These are phyloP conservation scores for Claviceps pazoutovae DNA, from an alignment of 2,329 filamentous ascomycete species.

Conservation along the genomic window DNA sequence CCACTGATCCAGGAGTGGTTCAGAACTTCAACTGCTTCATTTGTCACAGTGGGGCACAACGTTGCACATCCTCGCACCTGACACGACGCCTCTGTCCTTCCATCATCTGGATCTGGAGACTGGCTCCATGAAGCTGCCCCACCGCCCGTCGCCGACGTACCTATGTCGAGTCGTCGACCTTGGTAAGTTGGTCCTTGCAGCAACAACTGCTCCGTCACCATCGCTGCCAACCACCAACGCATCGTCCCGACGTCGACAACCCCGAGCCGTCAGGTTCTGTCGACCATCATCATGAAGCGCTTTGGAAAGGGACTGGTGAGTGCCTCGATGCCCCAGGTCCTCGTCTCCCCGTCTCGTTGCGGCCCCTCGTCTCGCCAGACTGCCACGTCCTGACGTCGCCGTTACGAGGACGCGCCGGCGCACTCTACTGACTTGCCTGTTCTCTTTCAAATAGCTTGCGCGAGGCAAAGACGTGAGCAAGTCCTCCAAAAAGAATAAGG, in stretches of 20 bases:
- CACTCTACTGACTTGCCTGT: constrained; percentile 8
- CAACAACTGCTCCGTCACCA: not conserved
- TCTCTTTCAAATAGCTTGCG: constrained; percentile 53
- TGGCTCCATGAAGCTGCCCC: constrained; percentile 10
- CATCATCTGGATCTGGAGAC: not conserved
- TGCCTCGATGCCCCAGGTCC: not conserved
- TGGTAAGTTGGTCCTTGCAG: not conserved
- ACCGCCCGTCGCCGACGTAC: constrained; percentile 10
- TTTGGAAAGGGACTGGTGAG: constrained; percentile 75
- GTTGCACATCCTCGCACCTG: not conserved
- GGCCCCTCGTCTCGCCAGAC: constrained; percentile 1
- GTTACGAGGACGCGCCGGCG: constrained; percentile 3
- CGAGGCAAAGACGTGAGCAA: constrained; percentile 79
- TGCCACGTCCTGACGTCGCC: not conserved
- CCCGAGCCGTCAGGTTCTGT: constrained; percentile 4
- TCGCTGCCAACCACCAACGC: not conserved
- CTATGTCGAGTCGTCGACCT: not conserved
- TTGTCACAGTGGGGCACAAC: not conserved
- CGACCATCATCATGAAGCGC: constrained; percentile 67
- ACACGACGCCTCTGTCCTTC: constrained; percentile 9
- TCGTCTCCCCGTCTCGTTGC: constrained; percentile 10
- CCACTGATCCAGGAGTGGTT: too few relatives aligned
- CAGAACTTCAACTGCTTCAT: too few relatives aligned
- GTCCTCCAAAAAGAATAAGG: constrained; percentile 64
- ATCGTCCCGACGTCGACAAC: constrained; percentile 5